Base-by-base conservation (phyloP, 257 asterid species). In the Nicotiana otophora region DNA sequence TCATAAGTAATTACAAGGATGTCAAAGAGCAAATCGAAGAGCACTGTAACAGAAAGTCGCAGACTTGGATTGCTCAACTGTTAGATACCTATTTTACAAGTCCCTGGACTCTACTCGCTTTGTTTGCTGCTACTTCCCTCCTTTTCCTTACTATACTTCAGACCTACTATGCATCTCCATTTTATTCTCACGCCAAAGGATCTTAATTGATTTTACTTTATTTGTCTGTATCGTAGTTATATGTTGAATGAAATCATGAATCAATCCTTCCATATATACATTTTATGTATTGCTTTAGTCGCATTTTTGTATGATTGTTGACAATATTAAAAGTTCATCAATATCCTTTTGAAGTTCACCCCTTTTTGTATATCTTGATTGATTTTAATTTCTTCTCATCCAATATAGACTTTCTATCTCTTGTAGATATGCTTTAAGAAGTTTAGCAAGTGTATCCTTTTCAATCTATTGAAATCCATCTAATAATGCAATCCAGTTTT, bases 1-100 rank as follows among this genome's bases (percentile, higher is more conserved):
- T 1, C 8, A 2, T 0, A 8, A 30, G 23, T 10, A 23, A 8
- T 23, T 61, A 20, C 67, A 23, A 20, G 15, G 61, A 48, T 0
- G 15, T 46, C 16, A 74, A 55, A 15, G 20, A 9, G 11, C 10
- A 61, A 31, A 79, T 61, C 36, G 55, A 36, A 3, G 7, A 36
- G 19, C 82, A 79, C n/a, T 79, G 39, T 36, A 61, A 61, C 15
- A 31, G 48, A 23, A 58, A 78, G 68, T 12, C 54, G 5, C n/a
- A 78, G 55, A 78, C 82, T 28, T 78, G 82, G 82, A 58, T 78
- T 19, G 82, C 69, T 78, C 55, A 78, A 78, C 19, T 78, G 53
- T 2, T 57, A 17, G 28, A 78, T 51, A 30, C 51, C 10, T 28
- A 78, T 53, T 78, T 78, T 33, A 78, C 33, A 1, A 78, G 82